Evolutionary conservation across 2,329 filamentous ascomycete species (phyloP).

Genomic region (Fusarium zealandicum): DNA sequence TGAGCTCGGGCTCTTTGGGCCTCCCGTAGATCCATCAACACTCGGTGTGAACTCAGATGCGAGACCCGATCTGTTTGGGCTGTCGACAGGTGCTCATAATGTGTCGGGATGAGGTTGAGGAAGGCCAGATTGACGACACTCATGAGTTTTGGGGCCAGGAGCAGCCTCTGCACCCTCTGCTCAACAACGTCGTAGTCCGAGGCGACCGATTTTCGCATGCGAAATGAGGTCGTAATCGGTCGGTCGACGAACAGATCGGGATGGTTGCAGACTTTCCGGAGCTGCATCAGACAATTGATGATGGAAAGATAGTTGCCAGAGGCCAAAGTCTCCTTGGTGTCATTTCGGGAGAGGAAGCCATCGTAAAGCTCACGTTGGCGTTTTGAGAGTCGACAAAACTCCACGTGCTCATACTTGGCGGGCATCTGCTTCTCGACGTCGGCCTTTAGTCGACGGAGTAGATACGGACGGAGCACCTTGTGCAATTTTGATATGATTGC

Average conservation of each 20-base stretch:
- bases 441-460: constrained; percentile 88
- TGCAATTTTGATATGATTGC: constrained; percentile 93
- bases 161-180: constrained; percentile 68
- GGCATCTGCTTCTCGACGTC: constrained; percentile 99
- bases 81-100: constrained; percentile 70
- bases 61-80: constrained; percentile 62
- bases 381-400: constrained; percentile 94
- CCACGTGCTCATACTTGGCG: constrained; percentile 95
- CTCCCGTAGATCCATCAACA: constrained; percentile 74
- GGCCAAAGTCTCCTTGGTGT: constrained; percentile 86
- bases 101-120: constrained; percentile 78
- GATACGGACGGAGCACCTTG: constrained; percentile 89
- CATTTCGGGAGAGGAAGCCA: constrained; percentile 88
- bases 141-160: constrained; percentile 70
- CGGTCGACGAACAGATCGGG: constrained; percentile 96
- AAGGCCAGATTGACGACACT: constrained; percentile 75
- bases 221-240: constrained; percentile 95
- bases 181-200: constrained; percentile 79
- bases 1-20: constrained; percentile 70
- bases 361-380: constrained; percentile 95
- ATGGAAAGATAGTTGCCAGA: constrained; percentile 97
- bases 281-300: constrained; percentile 97
- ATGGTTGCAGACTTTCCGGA: constrained; percentile 98
- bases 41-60: constrained; percentile 73
- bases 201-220: constrained; percentile 81